A percentile compares a stretch with the other conserved stretches of the same genome.
Conservation (phyloP, 768 basidiomycete species). For the Tylopilus cervinicoccineus region DNA sequence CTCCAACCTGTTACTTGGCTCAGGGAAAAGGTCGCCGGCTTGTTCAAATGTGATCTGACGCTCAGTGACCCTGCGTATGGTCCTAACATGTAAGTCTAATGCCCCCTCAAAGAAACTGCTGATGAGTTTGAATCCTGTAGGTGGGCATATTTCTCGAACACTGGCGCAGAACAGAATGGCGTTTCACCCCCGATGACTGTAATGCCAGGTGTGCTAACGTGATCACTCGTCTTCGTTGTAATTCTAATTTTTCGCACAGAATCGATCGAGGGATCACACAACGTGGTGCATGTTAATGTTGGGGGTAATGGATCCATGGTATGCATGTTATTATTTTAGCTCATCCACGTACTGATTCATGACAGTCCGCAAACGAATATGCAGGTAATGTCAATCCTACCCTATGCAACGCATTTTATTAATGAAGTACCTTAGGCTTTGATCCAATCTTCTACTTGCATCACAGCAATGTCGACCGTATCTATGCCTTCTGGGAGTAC, state of each 20-base stretch:
- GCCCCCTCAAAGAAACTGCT: not conserved
- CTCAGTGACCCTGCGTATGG: conserved; percentile 8
- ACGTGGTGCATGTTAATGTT: conserved; percentile 14
- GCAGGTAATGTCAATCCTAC: conserved; percentile 7
- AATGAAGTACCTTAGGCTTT: conserved; percentile 1
- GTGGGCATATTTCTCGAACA: conserved; percentile 18
- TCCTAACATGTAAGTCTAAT: conserved; percentile 14
- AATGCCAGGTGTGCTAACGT: conserved; percentile 3
- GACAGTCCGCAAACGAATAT: conserved; percentile 12
- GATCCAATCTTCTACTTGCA: conserved; percentile 17
- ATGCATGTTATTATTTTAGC: not conserved
- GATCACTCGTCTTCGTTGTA: not conserved
- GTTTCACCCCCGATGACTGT: not conserved
- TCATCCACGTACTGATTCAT: not conserved
- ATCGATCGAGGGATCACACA: conserved; percentile 18
- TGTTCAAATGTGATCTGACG: conserved; percentile 16
- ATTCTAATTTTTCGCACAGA: conserved; percentile 3
- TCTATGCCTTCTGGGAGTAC: conserved; percentile 20
- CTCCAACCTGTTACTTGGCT: conserved; percentile 10
- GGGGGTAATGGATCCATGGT: conserved; percentile 19
- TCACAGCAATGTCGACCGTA: conserved; percentile 14
- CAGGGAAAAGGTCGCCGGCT: conserved; percentile 10
- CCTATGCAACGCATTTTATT: not conserved
- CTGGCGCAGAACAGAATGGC: not conserved
- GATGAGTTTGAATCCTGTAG: not conserved